These are phyloP conservation scores for Pichia cabralensis DNA, from an alignment of 805 yeast species.

Conservation along the genomic window DNA sequence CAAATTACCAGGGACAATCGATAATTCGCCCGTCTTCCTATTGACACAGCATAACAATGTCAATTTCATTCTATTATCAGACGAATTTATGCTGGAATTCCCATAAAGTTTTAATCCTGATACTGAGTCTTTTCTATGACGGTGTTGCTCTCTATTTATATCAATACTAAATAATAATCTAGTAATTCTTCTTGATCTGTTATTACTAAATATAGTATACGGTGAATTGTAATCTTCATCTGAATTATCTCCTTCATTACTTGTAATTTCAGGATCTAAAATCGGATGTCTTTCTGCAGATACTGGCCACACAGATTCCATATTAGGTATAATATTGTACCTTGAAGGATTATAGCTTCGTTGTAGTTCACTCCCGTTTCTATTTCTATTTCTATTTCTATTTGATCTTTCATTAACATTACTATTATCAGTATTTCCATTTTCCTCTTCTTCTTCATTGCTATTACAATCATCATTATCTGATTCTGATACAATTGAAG, in stretches of 20 bases:
- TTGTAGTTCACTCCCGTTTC: too few species aligned
- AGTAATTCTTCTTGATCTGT: slow-evolving; percentile 23
- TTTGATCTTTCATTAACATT: too few species aligned
- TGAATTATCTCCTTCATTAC: slow-evolving; percentile 11
- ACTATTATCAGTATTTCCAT: too few species aligned
- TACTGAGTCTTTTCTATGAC: slow-evolving; percentile 19
- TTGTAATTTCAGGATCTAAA: slow-evolving; percentile 1
- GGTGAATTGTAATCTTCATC: slow-evolving; percentile 17
- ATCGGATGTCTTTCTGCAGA: slow-evolving; percentile 7
- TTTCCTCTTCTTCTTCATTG: too few species aligned
- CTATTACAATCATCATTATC: too few species aligned
- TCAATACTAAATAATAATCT: slow-evolving; percentile 21
- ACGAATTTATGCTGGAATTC: slow-evolving; percentile 8
- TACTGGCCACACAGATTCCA: slow-evolving; percentile 4
- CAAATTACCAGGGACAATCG: slow-evolving; percentile 24
- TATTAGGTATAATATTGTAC: too few species aligned
- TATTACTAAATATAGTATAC: slow-evolving; percentile 21
- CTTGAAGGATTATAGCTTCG: neutral
- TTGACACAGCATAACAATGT: slow-evolving; percentile 21
- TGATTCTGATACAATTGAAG: too few species aligned
- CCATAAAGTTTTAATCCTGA: slow-evolving; percentile 20
- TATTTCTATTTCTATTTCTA: too few species aligned
- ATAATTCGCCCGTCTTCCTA: slow-evolving; percentile 26
- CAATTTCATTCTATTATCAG: slow-evolving; percentile 13
- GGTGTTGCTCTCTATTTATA: slow-evolving; percentile 18